A percentile compares a stretch with the other conserved stretches of the same genome.
Evolutionary conservation across 495 filamentous ascomycete genomes (phyloP).

Genomic region (Articulospora tetracladia): DNA sequence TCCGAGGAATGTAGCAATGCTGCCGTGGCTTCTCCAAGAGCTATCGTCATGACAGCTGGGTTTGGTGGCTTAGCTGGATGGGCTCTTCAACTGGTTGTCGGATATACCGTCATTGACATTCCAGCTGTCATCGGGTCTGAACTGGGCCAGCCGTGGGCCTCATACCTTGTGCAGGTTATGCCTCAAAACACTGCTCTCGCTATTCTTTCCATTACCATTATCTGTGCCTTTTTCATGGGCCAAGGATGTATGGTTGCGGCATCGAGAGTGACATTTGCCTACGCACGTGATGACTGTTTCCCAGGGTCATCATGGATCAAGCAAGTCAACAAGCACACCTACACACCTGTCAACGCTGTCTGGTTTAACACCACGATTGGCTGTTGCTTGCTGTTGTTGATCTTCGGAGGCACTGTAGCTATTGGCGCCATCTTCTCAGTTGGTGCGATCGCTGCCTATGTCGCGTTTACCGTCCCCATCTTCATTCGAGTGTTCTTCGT

Average conservation of each 20-base stretch:
- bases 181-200: constrained; percentile 62
- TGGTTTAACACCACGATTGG: constrained; percentile 68
- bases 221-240: constrained; percentile 77
- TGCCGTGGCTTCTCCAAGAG: constrained; percentile 67
- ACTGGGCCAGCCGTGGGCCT: constrained; percentile 73
- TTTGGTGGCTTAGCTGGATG: constrained; percentile 69
- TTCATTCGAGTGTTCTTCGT: constrained; percentile 73
- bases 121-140: constrained; percentile 54
- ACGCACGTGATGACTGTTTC: constrained; percentile 77
- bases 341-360: constrained; percentile 76
- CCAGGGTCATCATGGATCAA: constrained; percentile 62
- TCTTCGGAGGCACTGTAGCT: constrained; percentile 62
- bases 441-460: constrained; percentile 69
- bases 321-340: constrained; percentile 59
- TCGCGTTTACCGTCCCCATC: constrained; percentile 73
- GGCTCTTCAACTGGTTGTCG: constrained; percentile 73
- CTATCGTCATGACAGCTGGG: constrained; percentile 69
- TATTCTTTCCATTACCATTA: constrained; percentile 65
- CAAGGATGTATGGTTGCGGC: constrained; percentile 83
- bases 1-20: constrained; percentile 78
- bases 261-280: constrained; percentile 74
- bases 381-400: constrained; percentile 59
- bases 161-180: constrained; percentile 68
- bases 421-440: constrained; percentile 76
- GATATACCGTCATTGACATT: constrained; percentile 75